Percentiles rank a stretch among this genome's conserved stretches.
Evolutionary conservation across 495 filamentous ascomycete genomes (phyloP).

Genomic region (Podospora appendiculata): DNA sequence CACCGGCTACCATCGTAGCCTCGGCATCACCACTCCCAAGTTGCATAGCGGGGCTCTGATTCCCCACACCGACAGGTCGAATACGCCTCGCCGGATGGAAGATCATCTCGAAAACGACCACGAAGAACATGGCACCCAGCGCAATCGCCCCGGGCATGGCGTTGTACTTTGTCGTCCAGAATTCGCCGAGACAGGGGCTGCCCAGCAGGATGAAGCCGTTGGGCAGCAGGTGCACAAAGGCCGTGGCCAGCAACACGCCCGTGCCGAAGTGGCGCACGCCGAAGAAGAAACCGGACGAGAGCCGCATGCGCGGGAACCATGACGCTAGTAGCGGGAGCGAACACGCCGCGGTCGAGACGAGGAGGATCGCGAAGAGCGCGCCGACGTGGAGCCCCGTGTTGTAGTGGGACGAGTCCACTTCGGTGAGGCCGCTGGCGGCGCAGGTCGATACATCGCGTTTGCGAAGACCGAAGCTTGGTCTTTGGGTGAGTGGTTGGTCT

Average conservation of each 20-base stretch:
- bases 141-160: constrained; percentile 74
- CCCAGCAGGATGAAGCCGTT: constrained; percentile 75
- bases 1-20: constrained; percentile 4
- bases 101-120: constrained; percentile 70
- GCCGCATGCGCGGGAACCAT: constrained; percentile 35
- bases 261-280: constrained; percentile 76
- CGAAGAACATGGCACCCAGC: constrained; percentile 65
- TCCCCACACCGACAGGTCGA: constrained; percentile 4
- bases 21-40: not conserved
- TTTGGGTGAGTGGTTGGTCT: too few species aligned
- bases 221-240: constrained; percentile 76
- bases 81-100: constrained; percentile 39
- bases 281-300: constrained; percentile 52
- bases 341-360: constrained; percentile 57
- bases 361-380: constrained; percentile 65
- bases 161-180: constrained; percentile 66
- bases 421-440: constrained; percentile 3
- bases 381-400: constrained; percentile 64
- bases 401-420: constrained; percentile 38
- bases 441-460: not conserved
- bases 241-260: constrained; percentile 78
- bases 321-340: constrained; percentile 48
- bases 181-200: constrained; percentile 67
- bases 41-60: not conserved
- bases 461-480: too few species aligned